These are phyloP conservation scores for Colletotrichum tropicale DNA, from an alignment of 2,329 filamentous ascomycete genomes.

Conservation along the genomic window DNA sequence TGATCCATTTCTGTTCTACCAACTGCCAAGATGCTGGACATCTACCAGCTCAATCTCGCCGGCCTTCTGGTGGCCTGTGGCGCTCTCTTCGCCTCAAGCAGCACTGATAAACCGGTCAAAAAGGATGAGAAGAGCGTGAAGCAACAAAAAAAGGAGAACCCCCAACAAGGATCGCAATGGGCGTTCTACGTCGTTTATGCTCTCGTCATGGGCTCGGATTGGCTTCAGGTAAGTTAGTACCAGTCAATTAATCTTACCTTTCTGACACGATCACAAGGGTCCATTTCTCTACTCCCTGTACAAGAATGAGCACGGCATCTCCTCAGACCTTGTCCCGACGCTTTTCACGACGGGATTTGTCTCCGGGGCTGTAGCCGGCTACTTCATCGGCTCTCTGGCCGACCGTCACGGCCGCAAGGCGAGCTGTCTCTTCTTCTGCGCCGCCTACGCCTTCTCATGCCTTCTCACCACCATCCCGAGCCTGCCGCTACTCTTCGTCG, in stretches of 20 bases:
- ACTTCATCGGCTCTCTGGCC: conserved; percentile 51
- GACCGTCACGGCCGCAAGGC: conserved; percentile 55
- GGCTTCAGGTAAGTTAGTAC: conserved; percentile 48
- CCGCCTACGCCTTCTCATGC: conserved; percentile 56
- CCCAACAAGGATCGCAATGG: conserved; percentile 25
- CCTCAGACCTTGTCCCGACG: conserved; percentile 33
- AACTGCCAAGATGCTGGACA: conserved; percentile 26
- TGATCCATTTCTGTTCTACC: too few relatives aligned
- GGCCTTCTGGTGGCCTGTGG: conserved; percentile 35
- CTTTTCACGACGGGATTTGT: conserved; percentile 50
- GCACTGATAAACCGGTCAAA: background rate
- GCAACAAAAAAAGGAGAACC: background rate
- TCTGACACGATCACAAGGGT: conserved; percentile 24
- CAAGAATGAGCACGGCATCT: conserved; percentile 33
- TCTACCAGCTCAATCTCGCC: conserved; percentile 38
- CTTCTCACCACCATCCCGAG: conserved; percentile 34
- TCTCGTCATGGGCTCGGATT: conserved; percentile 55
- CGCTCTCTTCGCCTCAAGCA: conserved; percentile 23
- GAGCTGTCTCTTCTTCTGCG: conserved; percentile 61
- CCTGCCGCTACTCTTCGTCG: conserved; percentile 50
- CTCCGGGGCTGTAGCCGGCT: conserved; percentile 46
- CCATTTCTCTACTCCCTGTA: conserved; percentile 41
- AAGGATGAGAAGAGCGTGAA: background rate
- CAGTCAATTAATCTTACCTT: background rate
- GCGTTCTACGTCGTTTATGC: conserved; percentile 49